Percentiles rank a stretch among this genome's conserved stretches.
These are phyloP conservation scores for Aspergillus sp. DNA, from an alignment of 2,329 filamentous ascomycete genomes.

Conservation along the genomic window DNA sequence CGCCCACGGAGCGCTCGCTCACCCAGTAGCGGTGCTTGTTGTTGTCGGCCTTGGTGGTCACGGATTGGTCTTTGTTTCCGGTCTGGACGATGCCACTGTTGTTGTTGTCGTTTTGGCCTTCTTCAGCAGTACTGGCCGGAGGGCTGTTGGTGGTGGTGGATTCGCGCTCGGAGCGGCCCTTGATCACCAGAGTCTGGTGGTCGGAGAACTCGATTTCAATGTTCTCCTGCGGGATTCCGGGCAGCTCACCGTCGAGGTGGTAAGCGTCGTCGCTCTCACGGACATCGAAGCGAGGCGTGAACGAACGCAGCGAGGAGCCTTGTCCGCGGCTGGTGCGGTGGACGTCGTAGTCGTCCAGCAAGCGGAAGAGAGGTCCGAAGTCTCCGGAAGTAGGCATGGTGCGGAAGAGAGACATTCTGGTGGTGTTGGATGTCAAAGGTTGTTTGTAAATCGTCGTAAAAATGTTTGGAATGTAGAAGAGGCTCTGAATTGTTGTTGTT, in stretches of 20 bases:
- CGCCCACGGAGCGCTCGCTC: conserved; percentile 50
- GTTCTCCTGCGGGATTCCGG: conserved; percentile 40
- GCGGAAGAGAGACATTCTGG: conserved; percentile 30
- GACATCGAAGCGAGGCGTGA: conserved; percentile 41
- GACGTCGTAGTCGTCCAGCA: conserved; percentile 38
- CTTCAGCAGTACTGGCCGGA: conserved; percentile 22
- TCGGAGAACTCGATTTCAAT: conserved; percentile 42
- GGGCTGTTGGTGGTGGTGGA: conserved; percentile 42
- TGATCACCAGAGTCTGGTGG: conserved; percentile 39
- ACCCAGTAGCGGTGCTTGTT: conserved; percentile 48
- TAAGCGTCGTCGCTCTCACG: conserved; percentile 38
- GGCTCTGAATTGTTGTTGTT: neutral
- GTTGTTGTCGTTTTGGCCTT: conserved; percentile 3
- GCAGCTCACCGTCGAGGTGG: conserved; percentile 41
- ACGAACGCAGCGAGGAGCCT: conserved; percentile 17
- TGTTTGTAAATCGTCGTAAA: neutral
- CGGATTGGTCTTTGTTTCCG: conserved; percentile 20
- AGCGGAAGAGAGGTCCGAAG: conserved; percentile 38
- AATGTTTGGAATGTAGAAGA: neutral
- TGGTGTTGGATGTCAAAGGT: conserved; percentile 1
- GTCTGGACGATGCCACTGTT: conserved; percentile 15
- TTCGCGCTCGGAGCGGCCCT: conserved; percentile 34
- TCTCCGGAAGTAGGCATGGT: conserved; percentile 25
- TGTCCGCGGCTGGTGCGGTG: conserved; percentile 22
- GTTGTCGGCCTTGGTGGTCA: conserved; percentile 5